Evolutionary conservation across 495 filamentous ascomycete species (phyloP).

Genomic region (Pseudevernia furfuracea): DNA sequence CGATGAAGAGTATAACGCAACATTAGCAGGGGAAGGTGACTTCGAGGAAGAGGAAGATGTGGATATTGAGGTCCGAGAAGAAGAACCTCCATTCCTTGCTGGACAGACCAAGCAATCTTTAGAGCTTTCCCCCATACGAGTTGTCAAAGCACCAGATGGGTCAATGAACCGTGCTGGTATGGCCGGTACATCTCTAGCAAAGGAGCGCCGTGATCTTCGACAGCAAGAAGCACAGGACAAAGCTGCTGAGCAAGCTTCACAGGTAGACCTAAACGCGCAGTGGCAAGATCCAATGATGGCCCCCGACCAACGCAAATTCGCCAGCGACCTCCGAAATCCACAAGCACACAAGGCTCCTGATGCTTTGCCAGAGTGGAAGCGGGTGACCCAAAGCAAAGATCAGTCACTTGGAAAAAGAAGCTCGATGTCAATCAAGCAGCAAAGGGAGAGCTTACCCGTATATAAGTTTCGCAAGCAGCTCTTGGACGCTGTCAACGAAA

Average conservation of each 20-base stretch:
- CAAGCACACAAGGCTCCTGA: conserved; percentile 52
- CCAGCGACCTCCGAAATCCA: conserved; percentile 63
- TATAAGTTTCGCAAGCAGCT: conserved; percentile 84
- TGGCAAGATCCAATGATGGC: conserved; percentile 96
- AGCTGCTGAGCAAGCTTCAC: conserved; percentile 65
- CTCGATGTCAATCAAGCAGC: conserved; percentile 88
- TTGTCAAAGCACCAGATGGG: conserved; percentile 95
- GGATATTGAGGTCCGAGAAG: conserved; percentile 92
- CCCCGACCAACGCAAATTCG: conserved; percentile 77
- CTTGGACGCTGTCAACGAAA: conserved; percentile 75
- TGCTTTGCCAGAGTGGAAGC: conserved; percentile 86
- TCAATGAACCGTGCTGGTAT: conserved; percentile 92
- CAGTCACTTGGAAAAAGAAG: conserved; percentile 79
- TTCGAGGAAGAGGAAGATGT: conserved; percentile 96
- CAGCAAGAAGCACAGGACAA: conserved; percentile 83
- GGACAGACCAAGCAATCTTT: conserved; percentile 95
- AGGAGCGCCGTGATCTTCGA: conserved; percentile 78
- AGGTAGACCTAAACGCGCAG: conserved; percentile 81
- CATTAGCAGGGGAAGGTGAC: conserved; percentile 72
- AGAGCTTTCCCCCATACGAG: conserved; percentile 87
- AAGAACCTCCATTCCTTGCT: conserved; percentile 92
- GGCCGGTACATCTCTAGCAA: conserved; percentile 82
- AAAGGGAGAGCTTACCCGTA: conserved; percentile 83
- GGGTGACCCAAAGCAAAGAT: conserved; percentile 72
- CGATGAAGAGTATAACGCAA: conserved; percentile 87